A percentile compares a stretch with the other conserved stretches of the same genome.
phyloP scores from a whole-genome alignment of 352 stramenopile species.

The Pseudoperonospora humuli region DNA sequence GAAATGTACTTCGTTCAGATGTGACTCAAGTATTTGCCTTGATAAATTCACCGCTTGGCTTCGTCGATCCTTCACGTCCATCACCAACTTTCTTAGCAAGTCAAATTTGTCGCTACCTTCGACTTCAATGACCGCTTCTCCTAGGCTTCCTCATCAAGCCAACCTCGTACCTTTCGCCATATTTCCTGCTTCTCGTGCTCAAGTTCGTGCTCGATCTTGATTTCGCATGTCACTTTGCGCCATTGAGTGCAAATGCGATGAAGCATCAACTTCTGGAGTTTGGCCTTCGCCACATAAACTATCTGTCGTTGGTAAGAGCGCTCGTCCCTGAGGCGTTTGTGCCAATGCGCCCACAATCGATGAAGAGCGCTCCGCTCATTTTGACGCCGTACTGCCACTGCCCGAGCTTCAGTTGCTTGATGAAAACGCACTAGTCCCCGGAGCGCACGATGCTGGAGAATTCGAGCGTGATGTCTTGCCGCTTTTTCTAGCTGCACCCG shows the following conservation, averaged over 20 bases:
- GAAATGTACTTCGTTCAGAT: too few species aligned
- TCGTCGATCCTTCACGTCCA: too few species aligned
- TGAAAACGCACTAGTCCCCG: conserved; percentile 10
- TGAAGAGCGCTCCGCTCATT: conserved; percentile 26
- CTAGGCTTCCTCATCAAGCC: conserved; percentile 47
- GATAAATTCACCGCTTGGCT: too few species aligned
- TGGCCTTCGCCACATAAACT: conserved; percentile 1
- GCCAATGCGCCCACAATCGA: conserved; percentile 24
- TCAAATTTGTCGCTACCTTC: too few species aligned
- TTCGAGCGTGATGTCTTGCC: conserved; percentile 11
- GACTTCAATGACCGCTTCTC: too few species aligned
- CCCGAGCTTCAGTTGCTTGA: conserved; percentile 11
- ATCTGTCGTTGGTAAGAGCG: conserved; percentile 8
- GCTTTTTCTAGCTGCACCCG: too few species aligned
- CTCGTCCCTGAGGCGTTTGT: conserved; percentile 6
- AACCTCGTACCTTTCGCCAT: conserved; percentile 54
- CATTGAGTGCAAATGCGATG: conserved; percentile 25
- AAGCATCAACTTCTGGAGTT: conserved; percentile 14
- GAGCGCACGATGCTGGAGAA: conserved; percentile 13
- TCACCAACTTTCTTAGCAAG: too few species aligned
- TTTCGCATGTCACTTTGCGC: conserved; percentile 18
- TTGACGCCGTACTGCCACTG: conserved; percentile 26
- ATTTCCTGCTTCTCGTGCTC: conserved; percentile 45
- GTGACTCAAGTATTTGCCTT: too few species aligned
- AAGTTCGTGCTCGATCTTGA: conserved; percentile 20